Evolutionary conservation across 495 filamentous ascomycete species (phyloP).

Genomic region (Evansstolkia leycettana): DNA sequence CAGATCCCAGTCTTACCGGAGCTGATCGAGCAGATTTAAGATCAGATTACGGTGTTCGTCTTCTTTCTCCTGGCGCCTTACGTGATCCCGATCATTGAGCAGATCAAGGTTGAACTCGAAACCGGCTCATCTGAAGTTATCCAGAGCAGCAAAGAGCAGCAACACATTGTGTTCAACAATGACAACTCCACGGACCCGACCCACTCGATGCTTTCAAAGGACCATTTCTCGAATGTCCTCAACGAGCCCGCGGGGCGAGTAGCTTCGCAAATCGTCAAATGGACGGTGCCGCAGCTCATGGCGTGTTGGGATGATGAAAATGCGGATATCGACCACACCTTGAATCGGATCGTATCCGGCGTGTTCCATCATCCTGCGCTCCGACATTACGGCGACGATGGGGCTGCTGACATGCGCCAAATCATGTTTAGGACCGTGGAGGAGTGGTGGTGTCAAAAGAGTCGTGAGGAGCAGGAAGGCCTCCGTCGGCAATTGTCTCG

Average conservation of each 20-base stretch:
- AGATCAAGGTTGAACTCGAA: slow-evolving; percentile 72
- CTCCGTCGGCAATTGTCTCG: slow-evolving; percentile 63
- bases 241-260: slow-evolving; percentile 81
- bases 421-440: slow-evolving; percentile 69
- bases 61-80: slow-evolving; percentile 79
- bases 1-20: slow-evolving; percentile 70
- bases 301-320: slow-evolving; percentile 70
- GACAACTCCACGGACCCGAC: slow-evolving; percentile 66
- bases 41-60: slow-evolving; percentile 71
- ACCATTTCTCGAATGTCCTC: slow-evolving; percentile 78
- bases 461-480: slow-evolving; percentile 43
- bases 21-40: slow-evolving; percentile 66
- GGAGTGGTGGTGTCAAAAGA: slow-evolving; percentile 65
- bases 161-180: slow-evolving; percentile 76
- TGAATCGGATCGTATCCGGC: slow-evolving; percentile 65
- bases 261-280: slow-evolving; percentile 63
- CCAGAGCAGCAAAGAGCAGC: slow-evolving; percentile 61
- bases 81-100: slow-evolving; percentile 70
- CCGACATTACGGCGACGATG: slow-evolving; percentile 55
- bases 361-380: slow-evolving; percentile 83
- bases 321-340: slow-evolving; percentile 49
- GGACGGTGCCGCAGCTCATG: slow-evolving; percentile 79
- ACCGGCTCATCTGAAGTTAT: slow-evolving; percentile 83
- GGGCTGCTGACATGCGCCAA: slow-evolving; percentile 55
- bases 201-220: slow-evolving; percentile 93